phyloP scores from a whole-genome alignment of 2,329 filamentous ascomycete species.

The Microsporum canis region DNA sequence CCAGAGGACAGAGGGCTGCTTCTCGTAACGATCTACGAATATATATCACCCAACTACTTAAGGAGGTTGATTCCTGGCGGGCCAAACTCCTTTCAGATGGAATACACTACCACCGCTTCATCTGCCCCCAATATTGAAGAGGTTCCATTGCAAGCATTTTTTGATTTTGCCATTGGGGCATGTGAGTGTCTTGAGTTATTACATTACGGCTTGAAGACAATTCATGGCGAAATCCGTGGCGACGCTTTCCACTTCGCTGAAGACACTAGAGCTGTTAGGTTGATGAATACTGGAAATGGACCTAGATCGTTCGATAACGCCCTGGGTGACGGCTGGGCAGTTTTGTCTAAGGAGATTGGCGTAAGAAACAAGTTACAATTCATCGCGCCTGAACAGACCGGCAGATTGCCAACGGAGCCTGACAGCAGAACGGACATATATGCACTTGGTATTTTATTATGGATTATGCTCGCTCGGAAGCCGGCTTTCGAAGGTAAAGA shows the following conservation, averaged over 20 bases:
- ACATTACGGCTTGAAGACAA: conserved; percentile 76
- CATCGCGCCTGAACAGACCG: conserved; percentile 90
- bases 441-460: conserved; percentile 79
- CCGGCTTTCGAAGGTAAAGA: conserved; percentile 68
- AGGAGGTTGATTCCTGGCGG: conserved; percentile 63
- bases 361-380: conserved; percentile 83
- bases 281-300: conserved; percentile 78
- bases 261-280: conserved; percentile 59
- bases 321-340: conserved; percentile 76
- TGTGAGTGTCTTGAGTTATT: conserved; percentile 76
- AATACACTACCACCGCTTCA: conserved; percentile 27
- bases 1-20: conserved; percentile 60
- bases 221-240: conserved; percentile 81
- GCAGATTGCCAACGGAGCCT: conserved; percentile 81
- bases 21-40: conserved; percentile 69
- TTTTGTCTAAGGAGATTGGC: conserved; percentile 68
- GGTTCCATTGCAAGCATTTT: conserved; percentile 62
- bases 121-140: conserved; percentile 17
- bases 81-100: conserved; percentile 57
- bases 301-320: conserved; percentile 83
- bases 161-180: conserved; percentile 85
- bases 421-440: conserved; percentile 91
- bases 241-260: conserved; percentile 82
- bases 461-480: conserved; percentile 68
- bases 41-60: conserved; percentile 63